phyloP scores from a whole-genome alignment of 73 alveolate species.

The Paraurostyla sp. region DNA sequence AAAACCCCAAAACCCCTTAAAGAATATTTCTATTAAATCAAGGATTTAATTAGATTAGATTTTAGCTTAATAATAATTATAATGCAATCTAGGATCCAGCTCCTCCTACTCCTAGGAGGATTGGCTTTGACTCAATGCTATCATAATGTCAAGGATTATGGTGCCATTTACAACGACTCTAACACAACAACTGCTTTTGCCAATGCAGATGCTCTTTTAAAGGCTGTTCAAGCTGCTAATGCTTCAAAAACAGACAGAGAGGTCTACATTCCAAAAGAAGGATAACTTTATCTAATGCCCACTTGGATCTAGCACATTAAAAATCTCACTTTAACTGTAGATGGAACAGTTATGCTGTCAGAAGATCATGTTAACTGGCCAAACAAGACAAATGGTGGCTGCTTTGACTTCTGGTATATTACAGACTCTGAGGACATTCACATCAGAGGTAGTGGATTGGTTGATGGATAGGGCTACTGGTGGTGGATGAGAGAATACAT shows the following conservation, averaged over 20 bases:
- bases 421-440: slow-evolving; percentile 24
- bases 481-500: slow-evolving; percentile 70
- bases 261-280: slow-evolving; percentile 2
- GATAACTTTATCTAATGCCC: slow-evolving; percentile 19
- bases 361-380: slow-evolving; percentile 49
- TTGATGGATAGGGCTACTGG: slow-evolving; percentile 71
- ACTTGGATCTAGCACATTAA: background rate
- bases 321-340: slow-evolving; percentile 16
- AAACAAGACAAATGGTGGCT: background rate
- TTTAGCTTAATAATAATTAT: too few relatives aligned
- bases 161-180: slow-evolving; percentile 12
- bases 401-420: slow-evolving; percentile 1
- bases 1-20: too few relatives aligned
- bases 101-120: too few relatives aligned
- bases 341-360: background rate
- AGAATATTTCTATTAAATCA: too few relatives aligned
- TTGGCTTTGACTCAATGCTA: too few relatives aligned
- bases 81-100: too few relatives aligned
- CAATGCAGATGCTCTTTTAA: slow-evolving; percentile 54
- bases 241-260: slow-evolving; percentile 31
- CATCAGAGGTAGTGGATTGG: slow-evolving; percentile 53
- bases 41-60: too few relatives aligned
- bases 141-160: slow-evolving; percentile 36
- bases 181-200: slow-evolving; percentile 49
- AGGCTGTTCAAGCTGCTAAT: slow-evolving; percentile 59